Evolutionary conservation across 1,284 basidiomycete genomes (phyloP), one percentile per base, ranked within the genome.

Genomic region (Exobasidium cylindrosporum): DNA sequence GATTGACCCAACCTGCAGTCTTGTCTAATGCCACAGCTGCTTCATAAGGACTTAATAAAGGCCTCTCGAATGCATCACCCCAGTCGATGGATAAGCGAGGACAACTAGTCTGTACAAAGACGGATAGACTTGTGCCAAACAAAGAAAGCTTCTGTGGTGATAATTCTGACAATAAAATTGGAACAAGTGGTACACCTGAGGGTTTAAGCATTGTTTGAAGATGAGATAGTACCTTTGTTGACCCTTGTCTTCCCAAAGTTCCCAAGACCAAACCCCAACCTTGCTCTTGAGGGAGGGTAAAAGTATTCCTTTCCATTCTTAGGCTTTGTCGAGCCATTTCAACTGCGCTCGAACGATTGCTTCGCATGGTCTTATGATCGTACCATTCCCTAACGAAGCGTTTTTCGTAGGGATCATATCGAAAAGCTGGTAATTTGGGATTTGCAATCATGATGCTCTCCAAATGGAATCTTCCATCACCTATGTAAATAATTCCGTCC

Each of bases 371-470:
- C 17, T 83, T 82, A 75, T 98, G 93, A 75, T 94, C 86, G 76
- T 98, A 99, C 4, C 87, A 84, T 79, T 99, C 96, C 66, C 92
- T 83, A 3, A 95, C 97, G 61, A 99, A 85, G 75, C 94, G 94
- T 81, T 98, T 98, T 31, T 92, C 92, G 81, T 98, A 99, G 3
- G 96, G 96, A 76, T 98, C 96, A 81, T 97, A 99, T 30, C 96
- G 87, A 83, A 97, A 98, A 0, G 96, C 94, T 11, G 95, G 92
- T 24, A 97, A 86, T n/a, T 85, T 82, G 0, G 96, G 96, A 80
- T 99, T 99, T 30, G 92, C 92, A 64, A 99, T 97, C 96, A 98
- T 99, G 79, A 97, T 94, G 13, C 91, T 90, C 81, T 99, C 96
- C 17, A 98, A 85, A 78, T 98, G 96, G 83, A 99, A 99, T 13